Evolutionary conservation across 1,284 basidiomycete species (phyloP), one percentile per base, ranked within the genome.

Genomic region (Marasmius sp.): DNA sequence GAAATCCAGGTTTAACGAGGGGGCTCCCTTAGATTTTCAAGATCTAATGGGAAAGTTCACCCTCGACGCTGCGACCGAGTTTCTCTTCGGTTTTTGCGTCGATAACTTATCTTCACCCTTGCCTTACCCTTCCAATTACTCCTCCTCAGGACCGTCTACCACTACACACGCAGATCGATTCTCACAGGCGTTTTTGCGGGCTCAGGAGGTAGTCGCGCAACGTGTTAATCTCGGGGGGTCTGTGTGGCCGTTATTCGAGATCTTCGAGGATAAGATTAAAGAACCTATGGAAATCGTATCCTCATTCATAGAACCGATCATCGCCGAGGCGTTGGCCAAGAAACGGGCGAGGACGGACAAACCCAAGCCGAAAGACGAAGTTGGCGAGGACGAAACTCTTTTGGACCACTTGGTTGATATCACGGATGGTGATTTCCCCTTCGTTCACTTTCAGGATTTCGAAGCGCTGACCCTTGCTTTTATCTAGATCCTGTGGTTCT

Each of bases 21-120:
- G 63, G n/a, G 50, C 58, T 34, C 66, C 84, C 1, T 70, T 86
- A 10, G 83, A 87, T 64, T 81, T 86, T 61, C 83, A 84, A 27
- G 80, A 81, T 57, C 62, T 78, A 58, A 72, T 72, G 11, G 67
- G 69, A 6, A 77, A 79, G 8, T 81, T 83, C 62, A 79, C 79
- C 1, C 71, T 84, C 45, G 82, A 84, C 64, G 72, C 78, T 1
- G 80, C 81, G 0, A 75, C 79, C 0, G 78, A 81, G 58, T 83
- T 82, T 64, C 73, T 83, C 8, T 80, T 83, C 57, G 80, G 80
- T 9, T 67, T 69, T 6, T 69, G 74, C 27, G 73, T 81, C 9
- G 38, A 76, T 20, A 77, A 75, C 4, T 74, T 84, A 11, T 69
- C 74, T 0, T 73, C 70, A 0, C 71, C 69, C 0, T 68, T 77